A percentile compares a stretch with the other conserved stretches of the same genome.
These are phyloP conservation scores for Trifolium dubium DNA, from an alignment of 306 rosid species.

Conservation along the genomic window DNA sequence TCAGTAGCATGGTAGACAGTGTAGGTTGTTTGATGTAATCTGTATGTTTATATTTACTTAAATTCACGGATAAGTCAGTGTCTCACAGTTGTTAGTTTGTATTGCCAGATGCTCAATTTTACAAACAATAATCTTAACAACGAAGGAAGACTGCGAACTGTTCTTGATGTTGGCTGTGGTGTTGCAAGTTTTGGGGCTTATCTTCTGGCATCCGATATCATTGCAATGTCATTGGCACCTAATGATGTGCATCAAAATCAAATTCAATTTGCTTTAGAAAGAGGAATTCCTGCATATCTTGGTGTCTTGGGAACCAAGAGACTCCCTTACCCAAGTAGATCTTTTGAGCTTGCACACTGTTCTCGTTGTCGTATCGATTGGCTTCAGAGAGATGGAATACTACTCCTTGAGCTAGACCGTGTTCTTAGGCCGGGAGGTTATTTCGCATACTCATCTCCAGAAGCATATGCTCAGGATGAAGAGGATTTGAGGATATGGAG, in stretches of 20 bases:
- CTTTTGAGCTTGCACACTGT: conserved; percentile 54
- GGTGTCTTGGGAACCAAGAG: conserved; percentile 56
- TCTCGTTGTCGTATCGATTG: conserved; percentile 52
- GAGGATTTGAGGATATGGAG: conserved; percentile 53
- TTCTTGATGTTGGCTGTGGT: conserved; percentile 55
- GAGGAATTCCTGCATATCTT: conserved; percentile 56
- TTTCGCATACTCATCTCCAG: conserved; percentile 54
- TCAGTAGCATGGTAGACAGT: conserved; percentile 18
- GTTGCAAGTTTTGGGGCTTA: conserved; percentile 53
- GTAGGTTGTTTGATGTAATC: conserved; percentile 32
- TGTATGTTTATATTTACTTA: conserved; percentile 1
- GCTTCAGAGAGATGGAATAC: conserved; percentile 53
- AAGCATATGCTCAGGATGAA: conserved; percentile 56
- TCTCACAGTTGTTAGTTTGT: conserved; percentile 17
- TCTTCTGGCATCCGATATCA: conserved; percentile 48
- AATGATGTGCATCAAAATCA: conserved; percentile 56
- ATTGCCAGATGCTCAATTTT: conserved; percentile 50
- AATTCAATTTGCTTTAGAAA: conserved; percentile 53
- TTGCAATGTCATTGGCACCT: conserved; percentile 57
- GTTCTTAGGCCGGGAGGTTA: conserved; percentile 54
- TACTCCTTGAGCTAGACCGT: conserved; percentile 51
- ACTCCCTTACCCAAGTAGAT: conserved; percentile 55
- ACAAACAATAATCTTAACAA: conserved; percentile 43
- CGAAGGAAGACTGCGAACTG: conserved; percentile 48
- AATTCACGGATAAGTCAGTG: conserved; percentile 14